Percentiles rank a stretch among this genome's conserved stretches.
Evolutionary conservation across 345 rosid species (phyloP).

Genomic region (Rhodamnia argentea): DNA sequence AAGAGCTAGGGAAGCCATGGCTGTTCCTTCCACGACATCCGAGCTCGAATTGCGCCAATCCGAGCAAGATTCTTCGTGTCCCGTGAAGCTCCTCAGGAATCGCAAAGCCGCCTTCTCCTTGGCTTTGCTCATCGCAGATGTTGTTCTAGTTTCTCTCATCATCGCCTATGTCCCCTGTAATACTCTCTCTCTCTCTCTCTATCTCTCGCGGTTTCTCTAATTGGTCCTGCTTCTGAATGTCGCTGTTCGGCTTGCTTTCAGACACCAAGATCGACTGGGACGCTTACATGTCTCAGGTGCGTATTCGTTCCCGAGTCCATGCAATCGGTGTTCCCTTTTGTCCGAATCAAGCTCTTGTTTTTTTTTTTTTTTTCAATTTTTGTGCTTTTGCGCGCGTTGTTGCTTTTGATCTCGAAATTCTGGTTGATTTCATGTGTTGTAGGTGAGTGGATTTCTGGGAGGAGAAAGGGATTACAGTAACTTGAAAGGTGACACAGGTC

Average conservation of each 20-base stretch:
- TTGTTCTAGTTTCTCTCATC: constrained; percentile 61
- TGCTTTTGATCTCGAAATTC: background rate
- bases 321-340: background rate
- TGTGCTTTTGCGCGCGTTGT: background rate
- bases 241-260: constrained; percentile 3
- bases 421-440: background rate
- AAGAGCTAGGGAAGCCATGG: constrained; percentile 10
- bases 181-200: constrained; percentile 4
- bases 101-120: constrained; percentile 33
- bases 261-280: constrained; percentile 99
- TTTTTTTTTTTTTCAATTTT: background rate
- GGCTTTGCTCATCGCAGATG: constrained; percentile 38
- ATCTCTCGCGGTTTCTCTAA: background rate
- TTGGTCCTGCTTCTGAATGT: background rate
- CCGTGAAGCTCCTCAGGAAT: constrained; percentile 5
- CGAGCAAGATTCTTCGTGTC: constrained; percentile 5
- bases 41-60: constrained; percentile 2
- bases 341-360: background rate
- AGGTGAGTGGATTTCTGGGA: constrained; percentile 82
- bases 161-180: constrained; percentile 81
- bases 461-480: constrained; percentile 86
- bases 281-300: constrained; percentile 96
- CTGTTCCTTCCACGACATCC: constrained; percentile 8
- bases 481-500: constrained; percentile 94
- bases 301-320: background rate